Evolutionary conservation across 177 flowering plant species (phyloP).

Genomic region (Telopea speciosissima): DNA sequence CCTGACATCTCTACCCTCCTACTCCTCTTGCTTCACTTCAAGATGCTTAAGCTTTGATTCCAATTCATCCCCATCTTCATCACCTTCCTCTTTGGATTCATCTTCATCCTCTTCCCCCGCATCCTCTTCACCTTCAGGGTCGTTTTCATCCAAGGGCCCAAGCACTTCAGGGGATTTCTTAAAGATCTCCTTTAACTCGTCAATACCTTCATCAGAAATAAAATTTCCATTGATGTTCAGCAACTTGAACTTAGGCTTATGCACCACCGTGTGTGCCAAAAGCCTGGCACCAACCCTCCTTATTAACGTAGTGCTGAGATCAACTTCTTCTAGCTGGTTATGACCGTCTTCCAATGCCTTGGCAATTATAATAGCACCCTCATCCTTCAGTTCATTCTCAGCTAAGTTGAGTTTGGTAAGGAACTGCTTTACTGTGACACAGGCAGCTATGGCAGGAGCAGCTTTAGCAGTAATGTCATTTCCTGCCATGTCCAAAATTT

Average conservation of each 20-base stretch:
- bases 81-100: slow-evolving; percentile 31
- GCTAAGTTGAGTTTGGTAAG: slow-evolving; percentile 61
- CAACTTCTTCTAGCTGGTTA: slow-evolving; percentile 52
- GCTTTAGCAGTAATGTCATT: slow-evolving; percentile 69
- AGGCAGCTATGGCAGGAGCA: slow-evolving; percentile 54
- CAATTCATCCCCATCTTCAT: slow-evolving; percentile 40
- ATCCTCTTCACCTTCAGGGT: slow-evolving; percentile 66
- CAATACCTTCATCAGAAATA: slow-evolving; percentile 84
- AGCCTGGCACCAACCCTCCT: slow-evolving; percentile 65
- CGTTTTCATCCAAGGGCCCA: slow-evolving; percentile 82
- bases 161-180: slow-evolving; percentile 47
- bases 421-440: slow-evolving; percentile 37
- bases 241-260: slow-evolving; percentile 51
- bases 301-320: slow-evolving; percentile 54
- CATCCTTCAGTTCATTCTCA: slow-evolving; percentile 81
- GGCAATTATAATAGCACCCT: slow-evolving; percentile 55
- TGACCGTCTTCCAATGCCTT: slow-evolving; percentile 48
- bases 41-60: slow-evolving; percentile 66
- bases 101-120: slow-evolving; percentile 53
- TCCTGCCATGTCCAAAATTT: slow-evolving; percentile 80
- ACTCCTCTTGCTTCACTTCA: slow-evolving; percentile 48
- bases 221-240: slow-evolving; percentile 67
- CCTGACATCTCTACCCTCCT: slow-evolving; percentile 7
- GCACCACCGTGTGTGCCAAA: slow-evolving; percentile 49
- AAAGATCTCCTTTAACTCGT: slow-evolving; percentile 66